Evolutionary conservation across 2,329 filamentous ascomycete species (phyloP).

Genomic region (Talaromyces sp.): DNA sequence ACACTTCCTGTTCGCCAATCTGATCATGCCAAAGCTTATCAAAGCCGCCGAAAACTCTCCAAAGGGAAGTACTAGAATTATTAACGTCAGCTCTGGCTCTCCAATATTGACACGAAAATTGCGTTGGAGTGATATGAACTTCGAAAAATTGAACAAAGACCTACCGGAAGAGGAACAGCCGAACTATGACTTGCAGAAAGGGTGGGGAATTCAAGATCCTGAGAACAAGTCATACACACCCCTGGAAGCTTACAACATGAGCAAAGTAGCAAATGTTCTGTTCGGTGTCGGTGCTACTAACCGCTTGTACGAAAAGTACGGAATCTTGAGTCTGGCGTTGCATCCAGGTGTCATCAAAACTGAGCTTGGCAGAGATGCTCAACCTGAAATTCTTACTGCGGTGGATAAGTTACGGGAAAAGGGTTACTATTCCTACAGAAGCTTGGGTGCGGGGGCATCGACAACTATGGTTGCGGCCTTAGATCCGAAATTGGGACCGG

Average conservation of each 20-base stretch:
- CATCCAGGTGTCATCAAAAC: constrained; percentile 26
- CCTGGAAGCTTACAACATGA: constrained; percentile 21
- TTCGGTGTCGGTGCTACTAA: constrained; percentile 37
- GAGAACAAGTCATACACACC: constrained; percentile 14
- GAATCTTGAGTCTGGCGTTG: constrained; percentile 24
- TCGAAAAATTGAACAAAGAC: constrained; percentile 22
- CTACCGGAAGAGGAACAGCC: constrained; percentile 20
- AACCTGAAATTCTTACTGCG: not conserved
- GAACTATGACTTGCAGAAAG: constrained; percentile 27
- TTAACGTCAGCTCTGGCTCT: constrained; percentile 28
- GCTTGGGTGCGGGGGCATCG: constrained; percentile 41
- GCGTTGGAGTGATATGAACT: constrained; percentile 34
- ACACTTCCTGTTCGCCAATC: constrained; percentile 37
- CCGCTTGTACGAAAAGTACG: constrained; percentile 21
- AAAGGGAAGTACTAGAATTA: constrained; percentile 22
- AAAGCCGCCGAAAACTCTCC: constrained; percentile 15
- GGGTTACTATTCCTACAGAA: constrained; percentile 28
- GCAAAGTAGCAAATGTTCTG: constrained; percentile 48
- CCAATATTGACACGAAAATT: constrained; percentile 29
- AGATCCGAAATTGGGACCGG: constrained; percentile 36
- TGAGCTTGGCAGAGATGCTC: constrained; percentile 2
- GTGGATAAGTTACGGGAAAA: not conserved
- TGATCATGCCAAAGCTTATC: constrained; percentile 18
- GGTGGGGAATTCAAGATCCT: not conserved
- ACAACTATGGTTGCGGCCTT: constrained; percentile 45